Evolutionary conservation across 2,329 filamentous ascomycete genomes (phyloP), one percentile per base, ranked within the genome.

Genomic region (Colletotrichum godetiae): DNA sequence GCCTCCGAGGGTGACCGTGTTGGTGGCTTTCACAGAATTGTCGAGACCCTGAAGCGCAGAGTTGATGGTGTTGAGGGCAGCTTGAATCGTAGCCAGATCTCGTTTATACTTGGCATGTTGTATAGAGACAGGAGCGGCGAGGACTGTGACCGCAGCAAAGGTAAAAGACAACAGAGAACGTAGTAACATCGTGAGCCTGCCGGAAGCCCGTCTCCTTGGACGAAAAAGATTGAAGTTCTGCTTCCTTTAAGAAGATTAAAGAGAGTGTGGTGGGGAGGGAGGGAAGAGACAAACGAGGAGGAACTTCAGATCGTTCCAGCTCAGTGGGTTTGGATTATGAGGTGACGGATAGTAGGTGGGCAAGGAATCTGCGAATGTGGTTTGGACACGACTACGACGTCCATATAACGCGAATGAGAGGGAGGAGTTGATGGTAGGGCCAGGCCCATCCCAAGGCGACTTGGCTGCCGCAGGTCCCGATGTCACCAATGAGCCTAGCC

Each of bases 21-120:
- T 42, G 3, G 70, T 70, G 35, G 33, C 42, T 6, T 70, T 73
- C 5, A 73, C 70, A 2, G 67, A 70, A 29, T 73, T 73, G 29
- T 73, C 70, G 13, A 73, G 70, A 5, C 56, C 27, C 11, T 73
- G 67, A 1, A 73, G 67, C 3, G 70, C 70, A 5, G 60, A 52
- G 67, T 73, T 73, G 56, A 73, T 70, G 33, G 60, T 73, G 37
- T 73, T 73, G 0, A 73, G 55, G 4, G 70, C 70, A 6, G 67
- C 67, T 42, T 70, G 70, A 10, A 73, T 73, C 3, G 49, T 33
- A 1, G 67, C 60, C 11, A 73, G 24, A 27, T 66, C 60, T 24
- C 70, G 70, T 19, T 66, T 73, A 46, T 70, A 22, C 22, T 61
- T 65, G 6, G 60, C 6, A 3, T 12, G 52, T 11, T 42, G 49